Conservation (phyloP, 768 basidiomycete genomes). For the Tylopilus plumbeoviolaceoides region DNA sequence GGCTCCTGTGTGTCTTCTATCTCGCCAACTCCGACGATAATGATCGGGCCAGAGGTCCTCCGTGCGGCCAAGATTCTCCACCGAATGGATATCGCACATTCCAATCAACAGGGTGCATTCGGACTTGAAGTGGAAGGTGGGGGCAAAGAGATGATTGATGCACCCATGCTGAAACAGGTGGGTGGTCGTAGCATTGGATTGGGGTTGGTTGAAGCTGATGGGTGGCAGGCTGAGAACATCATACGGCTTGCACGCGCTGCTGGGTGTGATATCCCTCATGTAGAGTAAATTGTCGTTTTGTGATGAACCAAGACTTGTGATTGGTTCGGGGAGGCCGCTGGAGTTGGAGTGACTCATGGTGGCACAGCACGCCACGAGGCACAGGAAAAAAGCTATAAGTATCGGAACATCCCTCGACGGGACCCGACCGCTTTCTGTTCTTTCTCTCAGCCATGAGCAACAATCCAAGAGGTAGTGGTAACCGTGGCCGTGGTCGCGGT, state of each 20-base stretch:
- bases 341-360: not conserved
- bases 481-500: conserved; percentile 18
- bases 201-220: not conserved
- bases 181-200: not conserved
- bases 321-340: too few species aligned
- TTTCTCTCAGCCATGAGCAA: conserved; percentile 14
- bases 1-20: conserved; percentile 2
- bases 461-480: not conserved
- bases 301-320: too few species aligned
- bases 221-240: conserved; percentile 44
- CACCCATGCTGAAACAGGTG: conserved; percentile 81
- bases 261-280: conserved; percentile 47
- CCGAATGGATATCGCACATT: conserved; percentile 58
- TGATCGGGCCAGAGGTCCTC: conserved; percentile 52
- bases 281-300: conserved; percentile 20
- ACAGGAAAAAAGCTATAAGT: conserved; percentile 5
- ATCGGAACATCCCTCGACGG: not conserved
- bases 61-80: conserved; percentile 72
- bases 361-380: not conserved
- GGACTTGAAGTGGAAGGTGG: conserved; percentile 59
- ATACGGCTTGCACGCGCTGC: conserved; percentile 53
- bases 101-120: conserved; percentile 57
- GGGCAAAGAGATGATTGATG: conserved; percentile 81
- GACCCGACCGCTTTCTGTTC: not conserved
- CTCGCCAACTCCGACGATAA: not conserved